Evolutionary conservation across 768 basidiomycete species (phyloP).

Genomic region (Lactarius hengduanensis): DNA sequence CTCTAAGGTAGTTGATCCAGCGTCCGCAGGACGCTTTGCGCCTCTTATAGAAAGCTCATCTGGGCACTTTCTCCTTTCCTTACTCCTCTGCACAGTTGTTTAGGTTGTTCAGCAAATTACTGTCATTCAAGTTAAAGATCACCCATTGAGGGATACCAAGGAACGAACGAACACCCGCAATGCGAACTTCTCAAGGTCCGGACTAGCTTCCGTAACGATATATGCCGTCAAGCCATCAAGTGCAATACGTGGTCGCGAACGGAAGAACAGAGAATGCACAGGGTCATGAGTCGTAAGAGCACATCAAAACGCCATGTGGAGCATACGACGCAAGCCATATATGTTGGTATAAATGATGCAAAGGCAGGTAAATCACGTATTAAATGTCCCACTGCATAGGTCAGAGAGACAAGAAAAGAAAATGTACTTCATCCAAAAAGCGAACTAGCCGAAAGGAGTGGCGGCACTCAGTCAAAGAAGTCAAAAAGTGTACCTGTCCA

Average conservation of each 20-base stretch:
- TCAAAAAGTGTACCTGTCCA: conserved; percentile 23
- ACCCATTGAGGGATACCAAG: no score
- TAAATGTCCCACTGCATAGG: conserved; percentile 16
- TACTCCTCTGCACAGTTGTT: not conserved
- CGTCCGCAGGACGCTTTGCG: not conserved
- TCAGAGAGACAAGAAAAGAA: conserved; percentile 6
- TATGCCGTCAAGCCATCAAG: not conserved
- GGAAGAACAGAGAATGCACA: not conserved
- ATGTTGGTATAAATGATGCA: conserved; percentile 19
- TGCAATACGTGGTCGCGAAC: conserved; percentile 1
- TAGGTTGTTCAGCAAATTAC: not conserved
- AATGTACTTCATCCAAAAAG: conserved; percentile 5
- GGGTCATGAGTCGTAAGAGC: not conserved
- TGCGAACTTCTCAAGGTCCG: no score
- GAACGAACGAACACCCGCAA: no score
- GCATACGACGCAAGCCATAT: not conserved
- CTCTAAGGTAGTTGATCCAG: no score
- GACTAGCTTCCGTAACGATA: not conserved
- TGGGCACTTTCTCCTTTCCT: not conserved
- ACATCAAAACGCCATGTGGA: not conserved
- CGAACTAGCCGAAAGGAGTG: conserved; percentile 3
- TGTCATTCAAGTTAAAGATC: no score
- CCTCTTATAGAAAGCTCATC: not conserved
- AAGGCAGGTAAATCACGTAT: conserved; percentile 15
- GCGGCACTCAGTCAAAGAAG: not conserved